Conservation (phyloP, 768 basidiomycete genomes). For the Boletus vinaceobasis region DNA sequence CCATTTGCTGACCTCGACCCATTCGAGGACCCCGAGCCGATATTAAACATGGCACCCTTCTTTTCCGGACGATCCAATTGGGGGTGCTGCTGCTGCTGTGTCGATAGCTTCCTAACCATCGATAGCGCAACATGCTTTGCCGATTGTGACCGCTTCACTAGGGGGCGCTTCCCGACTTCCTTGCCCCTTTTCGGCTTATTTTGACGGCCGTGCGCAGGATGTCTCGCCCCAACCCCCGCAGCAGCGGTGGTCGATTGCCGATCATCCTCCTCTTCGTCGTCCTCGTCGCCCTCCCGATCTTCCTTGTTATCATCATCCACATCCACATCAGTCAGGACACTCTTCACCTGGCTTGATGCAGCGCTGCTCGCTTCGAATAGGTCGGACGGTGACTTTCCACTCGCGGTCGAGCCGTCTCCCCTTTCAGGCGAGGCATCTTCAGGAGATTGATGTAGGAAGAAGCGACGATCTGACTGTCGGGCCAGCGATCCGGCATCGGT, state of each 20-base stretch:
- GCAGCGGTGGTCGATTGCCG: constrained; percentile 18
- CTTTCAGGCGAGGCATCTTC: constrained; percentile 37
- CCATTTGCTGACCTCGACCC: constrained; percentile 34
- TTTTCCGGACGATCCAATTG: constrained; percentile 18
- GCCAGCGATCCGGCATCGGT: constrained; percentile 26
- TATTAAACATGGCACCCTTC: constrained; percentile 45
- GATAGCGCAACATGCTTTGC: constrained; percentile 28
- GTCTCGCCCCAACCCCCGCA: constrained; percentile 5
- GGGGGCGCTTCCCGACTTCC: constrained; percentile 29
- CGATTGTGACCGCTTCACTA: constrained; percentile 28
- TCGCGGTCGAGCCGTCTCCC: constrained; percentile 28
- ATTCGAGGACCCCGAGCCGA: constrained; percentile 59
- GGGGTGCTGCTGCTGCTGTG: constrained; percentile 21
- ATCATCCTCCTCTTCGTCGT: constrained; percentile 19
- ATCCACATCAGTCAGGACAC: constrained; percentile 20
- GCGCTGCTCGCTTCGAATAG: constrained; percentile 34
- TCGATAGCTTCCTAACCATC: constrained; percentile 27
- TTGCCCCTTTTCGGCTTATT: constrained; percentile 32
- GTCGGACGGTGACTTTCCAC: constrained; percentile 34
- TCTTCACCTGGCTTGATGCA: constrained; percentile 32
- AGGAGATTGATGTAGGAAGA: constrained; percentile 46
- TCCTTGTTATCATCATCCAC: constrained; percentile 15
- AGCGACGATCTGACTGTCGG: constrained; percentile 39
- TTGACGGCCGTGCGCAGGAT: constrained; percentile 15
- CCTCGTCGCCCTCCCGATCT: constrained; percentile 11